Base-by-base conservation (phyloP, 2,329 filamentous ascomycete species). In the Ascochyta viciae-villosae region DNA sequence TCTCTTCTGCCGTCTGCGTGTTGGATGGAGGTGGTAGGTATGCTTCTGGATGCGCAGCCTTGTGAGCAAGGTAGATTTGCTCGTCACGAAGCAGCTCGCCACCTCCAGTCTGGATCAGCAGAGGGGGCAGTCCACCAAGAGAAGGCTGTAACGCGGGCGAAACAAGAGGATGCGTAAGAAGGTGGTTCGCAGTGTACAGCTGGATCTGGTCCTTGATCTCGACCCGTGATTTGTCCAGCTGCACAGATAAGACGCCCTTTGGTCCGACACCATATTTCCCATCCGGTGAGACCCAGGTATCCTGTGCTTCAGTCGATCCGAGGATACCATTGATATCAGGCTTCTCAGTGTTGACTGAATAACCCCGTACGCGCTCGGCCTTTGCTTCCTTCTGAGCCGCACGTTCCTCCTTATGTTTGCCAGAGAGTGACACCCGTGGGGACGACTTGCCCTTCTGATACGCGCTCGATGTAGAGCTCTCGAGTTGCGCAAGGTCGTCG, bases 51-150 rank as follows among this genome's bases (percentile, higher is more conserved):
- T 96, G 87, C 12, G 95, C 93, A 38, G 91, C 93, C 76, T 98
- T 98, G 76, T 99, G 95, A 0, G 94, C 95, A 13, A 98, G 71
- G 62, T 96, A 97, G 48, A 98, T 91, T 71, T 98, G 95, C 76
- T 99, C 95, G 67, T 99, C 95, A 12, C 92, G 87, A 16, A 99
- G 82, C 45, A 96, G 83, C 73, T 99, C 95, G 1, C 90, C 93
- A 5, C 94, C 93, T 4, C 94, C 95, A 1, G 89, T 88, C 71
- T 96, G 86, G 39, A 99, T 89, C 6, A 96, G 82, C 26, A 98
- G 78, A 0, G 95, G 95, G 0, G 93, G 93, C 3, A 99, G 82
- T 0, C 95, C 95, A 38, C 95, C 95, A 0, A 99, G 83, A 0
- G 91, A 93, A 1, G 94, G 88, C 65, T 97, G 92, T 69, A 97